Evolutionary conservation across 1,139 yeast genomes (phyloP).

Genomic region (Oligophagozyma castellii): DNA sequence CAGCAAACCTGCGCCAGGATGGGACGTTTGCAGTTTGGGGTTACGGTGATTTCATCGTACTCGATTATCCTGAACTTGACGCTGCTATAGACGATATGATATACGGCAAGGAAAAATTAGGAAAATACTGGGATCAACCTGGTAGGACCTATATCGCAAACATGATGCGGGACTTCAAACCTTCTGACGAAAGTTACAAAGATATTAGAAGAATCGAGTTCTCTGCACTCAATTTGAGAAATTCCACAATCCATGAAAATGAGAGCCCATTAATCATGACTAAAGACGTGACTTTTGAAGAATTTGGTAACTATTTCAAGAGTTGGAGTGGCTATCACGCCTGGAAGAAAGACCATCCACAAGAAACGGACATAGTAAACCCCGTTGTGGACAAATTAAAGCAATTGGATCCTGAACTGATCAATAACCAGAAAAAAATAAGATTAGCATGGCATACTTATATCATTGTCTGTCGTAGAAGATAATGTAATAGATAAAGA

Average conservation of each 20-base stretch:
- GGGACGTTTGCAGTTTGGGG: constrained; percentile 69
- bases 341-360: constrained; percentile 32
- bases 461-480: constrained; percentile 22
- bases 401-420: constrained; percentile 20
- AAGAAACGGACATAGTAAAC: constrained; percentile 12
- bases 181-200: constrained; percentile 29
- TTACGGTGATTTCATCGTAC: constrained; percentile 51
- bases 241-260: constrained; percentile 2
- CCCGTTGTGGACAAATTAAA: constrained; percentile 15
- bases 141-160: constrained; percentile 41
- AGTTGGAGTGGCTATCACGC: constrained; percentile 62
- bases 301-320: constrained; percentile 36
- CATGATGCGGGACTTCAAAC: constrained; percentile 30
- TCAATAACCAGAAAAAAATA: constrained; percentile 14
- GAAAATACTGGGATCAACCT: constrained; percentile 61
- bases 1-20: constrained; percentile 36
- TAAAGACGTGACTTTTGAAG: constrained; percentile 30
- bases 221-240: constrained; percentile 24
- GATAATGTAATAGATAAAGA: too few relatives aligned
- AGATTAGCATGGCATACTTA: constrained; percentile 28
- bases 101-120: constrained; percentile 36
- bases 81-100: constrained; percentile 25
- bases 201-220: constrained; percentile 31
- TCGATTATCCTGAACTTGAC: constrained; percentile 28
- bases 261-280: constrained; percentile 28